Percentiles rank a stretch among this genome's conserved stretches.
Evolutionary conservation across 192 early-diverging fungal species (phyloP).

Genomic region (Backusella luteola): DNA sequence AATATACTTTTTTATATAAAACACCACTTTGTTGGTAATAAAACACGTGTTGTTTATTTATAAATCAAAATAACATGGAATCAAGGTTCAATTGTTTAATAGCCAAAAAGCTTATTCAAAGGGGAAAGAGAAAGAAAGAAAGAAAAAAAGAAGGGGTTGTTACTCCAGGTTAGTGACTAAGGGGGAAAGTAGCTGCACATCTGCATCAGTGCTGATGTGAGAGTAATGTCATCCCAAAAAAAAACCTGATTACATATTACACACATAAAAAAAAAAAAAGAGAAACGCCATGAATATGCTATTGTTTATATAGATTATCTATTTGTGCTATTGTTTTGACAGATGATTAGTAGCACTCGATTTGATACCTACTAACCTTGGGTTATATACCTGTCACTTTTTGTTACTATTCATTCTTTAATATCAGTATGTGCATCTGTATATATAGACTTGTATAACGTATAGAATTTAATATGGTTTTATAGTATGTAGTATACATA

Average conservation of each 20-base stretch:
- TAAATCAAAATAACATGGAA: neutral
- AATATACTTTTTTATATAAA: neutral
- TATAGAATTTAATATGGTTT: too few relatives aligned
- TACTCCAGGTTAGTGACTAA: slow-evolving; percentile 1
- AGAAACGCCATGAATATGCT: neutral
- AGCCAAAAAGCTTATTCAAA: neutral
- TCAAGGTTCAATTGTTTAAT: slow-evolving; percentile 1
- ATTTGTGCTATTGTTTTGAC: slow-evolving; percentile 1
- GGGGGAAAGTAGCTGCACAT: neutral
- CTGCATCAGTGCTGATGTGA: slow-evolving; percentile 1
- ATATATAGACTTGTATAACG: too few relatives aligned
- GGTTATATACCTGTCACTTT: neutral
- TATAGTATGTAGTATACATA: too few relatives aligned
- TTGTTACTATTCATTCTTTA: neutral
- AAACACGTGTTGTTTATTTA: slow-evolving; percentile 7
- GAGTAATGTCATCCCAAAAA: slow-evolving; percentile 2
- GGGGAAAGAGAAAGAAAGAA: neutral
- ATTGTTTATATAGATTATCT: neutral
- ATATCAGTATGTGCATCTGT: too few relatives aligned
- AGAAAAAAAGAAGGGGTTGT: neutral
- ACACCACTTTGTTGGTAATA: neutral
- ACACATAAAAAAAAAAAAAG: neutral
- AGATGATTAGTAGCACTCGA: neutral
- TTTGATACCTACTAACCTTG: neutral
- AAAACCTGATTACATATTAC: slow-evolving; percentile 1